Conservation (phyloP, 73 alveolate genomes). For the Tetrahymena thermophila region DNA sequence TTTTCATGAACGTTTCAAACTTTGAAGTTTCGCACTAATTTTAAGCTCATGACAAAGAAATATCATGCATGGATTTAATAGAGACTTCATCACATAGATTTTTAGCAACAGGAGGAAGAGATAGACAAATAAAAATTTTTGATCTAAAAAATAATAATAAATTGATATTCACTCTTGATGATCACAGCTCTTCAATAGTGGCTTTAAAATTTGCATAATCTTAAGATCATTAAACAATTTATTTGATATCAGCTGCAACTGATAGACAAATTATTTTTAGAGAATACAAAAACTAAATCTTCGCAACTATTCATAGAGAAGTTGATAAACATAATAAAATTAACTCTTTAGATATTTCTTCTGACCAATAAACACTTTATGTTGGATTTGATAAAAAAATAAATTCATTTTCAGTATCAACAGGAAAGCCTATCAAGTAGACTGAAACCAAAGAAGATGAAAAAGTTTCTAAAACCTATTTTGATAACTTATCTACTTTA, state of each 20-base stretch:
- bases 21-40: slow-evolving; percentile 42
- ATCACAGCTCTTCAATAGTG: slow-evolving; percentile 67
- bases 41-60: slow-evolving; percentile 65
- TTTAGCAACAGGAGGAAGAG: slow-evolving; percentile 62
- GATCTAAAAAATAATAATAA: slow-evolving; percentile 33
- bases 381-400: slow-evolving; percentile 42
- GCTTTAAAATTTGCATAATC: slow-evolving; percentile 56
- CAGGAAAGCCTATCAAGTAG: slow-evolving; percentile 18
- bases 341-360: slow-evolving; percentile 34
- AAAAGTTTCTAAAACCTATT: slow-evolving; percentile 5
- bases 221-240: slow-evolving; percentile 34
- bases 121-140: slow-evolving; percentile 38
- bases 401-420: slow-evolving; percentile 2
- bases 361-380: slow-evolving; percentile 1
- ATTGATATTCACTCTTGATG: slow-evolving; percentile 48
- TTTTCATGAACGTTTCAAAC: slow-evolving; percentile 48
- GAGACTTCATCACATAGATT: slow-evolving; percentile 3
- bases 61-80: slow-evolving; percentile 53
- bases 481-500: slow-evolving; percentile 7
- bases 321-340: slow-evolving; percentile 10
- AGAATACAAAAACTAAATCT: slow-evolving; percentile 31
- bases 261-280: slow-evolving; percentile 65
- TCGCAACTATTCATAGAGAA: slow-evolving; percentile 24
- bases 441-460: slow-evolving; percentile 31
- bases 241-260: slow-evolving; percentile 53